Conservation (phyloP, 2,329 filamentous ascomycete species). For the Tolypocladium album region DNA sequence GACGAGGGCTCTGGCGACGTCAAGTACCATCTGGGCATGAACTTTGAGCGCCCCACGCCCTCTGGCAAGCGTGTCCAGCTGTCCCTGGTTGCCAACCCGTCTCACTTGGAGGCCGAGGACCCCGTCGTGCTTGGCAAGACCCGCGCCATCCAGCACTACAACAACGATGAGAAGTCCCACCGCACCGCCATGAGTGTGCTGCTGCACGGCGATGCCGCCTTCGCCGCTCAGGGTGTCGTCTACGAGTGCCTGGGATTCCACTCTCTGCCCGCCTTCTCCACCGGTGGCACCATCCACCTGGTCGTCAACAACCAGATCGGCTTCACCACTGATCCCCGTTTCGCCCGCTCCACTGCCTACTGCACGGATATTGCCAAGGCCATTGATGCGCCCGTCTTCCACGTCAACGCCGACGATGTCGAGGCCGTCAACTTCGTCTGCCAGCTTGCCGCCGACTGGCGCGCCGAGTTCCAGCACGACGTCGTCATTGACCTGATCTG, state of each 20-base stretch:
- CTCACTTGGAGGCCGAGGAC: constrained; percentile 95
- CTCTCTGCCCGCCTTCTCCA: constrained; percentile 89
- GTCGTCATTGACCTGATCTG: constrained; percentile 97
- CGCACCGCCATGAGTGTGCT: constrained; percentile 89
- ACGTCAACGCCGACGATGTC: constrained; percentile 97
- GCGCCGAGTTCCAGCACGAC: constrained; percentile 96
- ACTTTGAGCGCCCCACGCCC: constrained; percentile 96
- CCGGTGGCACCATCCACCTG: constrained; percentile 91
- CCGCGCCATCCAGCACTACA: constrained; percentile 96
- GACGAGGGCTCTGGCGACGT: constrained; percentile 98
- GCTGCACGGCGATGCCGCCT: constrained; percentile 93
- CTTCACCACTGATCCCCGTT: constrained; percentile 97
- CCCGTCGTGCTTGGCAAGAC: constrained; percentile 97
- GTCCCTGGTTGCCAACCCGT: constrained; percentile 95
- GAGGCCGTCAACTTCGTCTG: constrained; percentile 98
- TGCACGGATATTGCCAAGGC: constrained; percentile 99
- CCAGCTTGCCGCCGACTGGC: constrained; percentile 94
- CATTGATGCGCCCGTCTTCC: constrained; percentile 96
- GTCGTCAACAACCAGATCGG: constrained; percentile 99
- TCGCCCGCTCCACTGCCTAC: constrained; percentile 94
- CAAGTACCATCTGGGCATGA: constrained; percentile 99
- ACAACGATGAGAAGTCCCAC: constrained; percentile 87
- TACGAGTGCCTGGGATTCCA: constrained; percentile 99
- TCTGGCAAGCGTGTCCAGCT: constrained; percentile 99
- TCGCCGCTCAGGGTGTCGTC: constrained; percentile 92